A percentile compares a stretch with the other conserved stretches of the same genome.
Evolutionary conservation across 495 filamentous ascomycete genomes (phyloP).

Genomic region (Daldinia concentrica): DNA sequence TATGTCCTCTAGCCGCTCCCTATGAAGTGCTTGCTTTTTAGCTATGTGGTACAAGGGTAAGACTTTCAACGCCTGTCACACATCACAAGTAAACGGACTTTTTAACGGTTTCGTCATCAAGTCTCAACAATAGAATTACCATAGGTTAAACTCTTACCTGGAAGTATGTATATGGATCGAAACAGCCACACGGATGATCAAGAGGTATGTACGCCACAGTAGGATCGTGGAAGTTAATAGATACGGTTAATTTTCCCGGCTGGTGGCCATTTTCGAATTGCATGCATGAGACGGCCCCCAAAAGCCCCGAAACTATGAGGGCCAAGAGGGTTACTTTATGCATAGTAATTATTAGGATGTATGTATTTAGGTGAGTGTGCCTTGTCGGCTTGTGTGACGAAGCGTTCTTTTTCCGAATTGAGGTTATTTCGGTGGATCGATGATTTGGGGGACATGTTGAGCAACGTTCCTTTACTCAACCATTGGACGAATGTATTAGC

Average conservation of each 20-base stretch:
- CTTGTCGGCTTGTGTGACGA: conserved; percentile 23
- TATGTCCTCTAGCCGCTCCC: conserved; percentile 4
- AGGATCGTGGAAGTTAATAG: neutral
- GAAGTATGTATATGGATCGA: neutral
- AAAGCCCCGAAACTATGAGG: conserved; percentile 7
- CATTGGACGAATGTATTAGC: conserved; percentile 27
- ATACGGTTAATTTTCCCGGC: conserved; percentile 26
- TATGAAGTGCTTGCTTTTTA: conserved; percentile 18
- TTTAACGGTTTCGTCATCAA: conserved; percentile 8
- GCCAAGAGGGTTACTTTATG: neutral
- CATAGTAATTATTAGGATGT: conserved; percentile 27
- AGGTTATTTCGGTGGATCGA: conserved; percentile 18
- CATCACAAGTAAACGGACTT: neutral
- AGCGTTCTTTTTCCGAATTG: conserved; percentile 16
- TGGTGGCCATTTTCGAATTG: conserved; percentile 13
- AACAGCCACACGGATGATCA: neutral
- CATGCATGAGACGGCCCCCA: conserved; percentile 9
- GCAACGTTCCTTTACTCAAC: conserved; percentile 11
- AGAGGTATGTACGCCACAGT: neutral
- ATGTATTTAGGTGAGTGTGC: conserved; percentile 14
- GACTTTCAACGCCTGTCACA: neutral
- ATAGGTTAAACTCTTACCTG: neutral
- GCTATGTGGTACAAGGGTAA: conserved; percentile 4
- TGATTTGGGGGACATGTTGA: conserved; percentile 18
- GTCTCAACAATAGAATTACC: conserved; percentile 22